phyloP scores from a whole-genome alignment of 2,329 filamentous ascomycete species.

The Geosmithia flava region DNA sequence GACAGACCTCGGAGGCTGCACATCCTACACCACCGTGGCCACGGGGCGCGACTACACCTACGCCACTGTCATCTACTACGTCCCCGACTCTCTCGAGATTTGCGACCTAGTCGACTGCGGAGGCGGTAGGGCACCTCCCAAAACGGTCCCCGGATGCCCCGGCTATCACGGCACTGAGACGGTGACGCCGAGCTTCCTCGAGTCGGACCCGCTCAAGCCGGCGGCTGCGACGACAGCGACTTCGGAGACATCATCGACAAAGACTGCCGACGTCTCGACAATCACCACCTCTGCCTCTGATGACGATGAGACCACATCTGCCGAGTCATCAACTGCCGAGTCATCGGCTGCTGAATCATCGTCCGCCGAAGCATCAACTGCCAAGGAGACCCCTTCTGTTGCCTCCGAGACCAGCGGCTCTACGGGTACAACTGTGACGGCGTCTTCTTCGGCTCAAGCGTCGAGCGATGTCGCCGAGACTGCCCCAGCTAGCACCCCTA shows the following conservation, averaged over 20 bases:
- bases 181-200: conserved; percentile 2
- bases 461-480: neutral
- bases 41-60: conserved; percentile 2
- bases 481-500: neutral
- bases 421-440: neutral
- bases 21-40: conserved; percentile 5
- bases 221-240: neutral
- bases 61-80: conserved; percentile 17
- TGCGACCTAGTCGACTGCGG: conserved; percentile 41
- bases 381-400: neutral
- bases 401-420: neutral
- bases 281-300: neutral
- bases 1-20: conserved; percentile 34
- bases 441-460: neutral
- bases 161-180: conserved; percentile 24
- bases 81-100: conserved; percentile 37
- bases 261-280: neutral
- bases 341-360: neutral
- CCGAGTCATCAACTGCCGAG: neutral
- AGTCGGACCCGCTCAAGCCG: conserved; percentile 1
- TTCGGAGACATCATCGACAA: neutral
- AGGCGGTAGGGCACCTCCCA: conserved; percentile 38
- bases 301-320: neutral
- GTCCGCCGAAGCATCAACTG: neutral
- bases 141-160: conserved; percentile 35